Percentiles rank a stretch among this genome's conserved stretches.
Evolutionary conservation across 805 yeast species (phyloP).

Genomic region (Candida bentonensis): DNA sequence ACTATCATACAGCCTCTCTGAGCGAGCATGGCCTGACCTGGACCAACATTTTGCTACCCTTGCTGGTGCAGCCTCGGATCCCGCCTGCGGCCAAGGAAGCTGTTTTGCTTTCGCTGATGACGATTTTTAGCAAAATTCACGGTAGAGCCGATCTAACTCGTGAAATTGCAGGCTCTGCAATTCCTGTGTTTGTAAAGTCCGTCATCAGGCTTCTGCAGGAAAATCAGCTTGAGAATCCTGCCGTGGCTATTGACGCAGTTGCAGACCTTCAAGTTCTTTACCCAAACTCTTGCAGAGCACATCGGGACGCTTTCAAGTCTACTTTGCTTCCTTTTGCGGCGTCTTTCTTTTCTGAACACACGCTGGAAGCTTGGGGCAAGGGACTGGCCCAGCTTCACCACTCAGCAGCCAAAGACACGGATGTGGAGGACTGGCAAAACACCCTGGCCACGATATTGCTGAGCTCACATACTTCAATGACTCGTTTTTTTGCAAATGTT

Average conservation of each 20-base stretch:
- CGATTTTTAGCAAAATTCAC: conserved; percentile 23
- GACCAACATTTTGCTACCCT: conserved; percentile 20
- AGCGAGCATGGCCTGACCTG: conserved; percentile 21
- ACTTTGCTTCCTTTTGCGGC: not conserved
- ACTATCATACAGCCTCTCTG: conserved; percentile 11
- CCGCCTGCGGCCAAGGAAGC: conserved; percentile 14
- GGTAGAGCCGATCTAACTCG: conserved; percentile 73
- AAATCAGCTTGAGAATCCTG: conserved; percentile 24
- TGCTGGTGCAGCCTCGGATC: conserved; percentile 16
- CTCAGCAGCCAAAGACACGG: conserved; percentile 39
- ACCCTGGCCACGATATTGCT: conserved; percentile 30
- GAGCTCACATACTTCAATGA: conserved; percentile 7
- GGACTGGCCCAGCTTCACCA: conserved; percentile 43
- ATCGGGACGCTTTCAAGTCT: conserved; percentile 23
- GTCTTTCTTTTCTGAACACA: conserved; percentile 16
- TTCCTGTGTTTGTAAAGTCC: conserved; percentile 40
- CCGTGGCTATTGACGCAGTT: conserved; percentile 25
- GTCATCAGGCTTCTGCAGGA: conserved; percentile 26
- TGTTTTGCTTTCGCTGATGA: conserved; percentile 11
- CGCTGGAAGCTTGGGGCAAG: conserved; percentile 31
- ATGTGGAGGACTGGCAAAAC: conserved; percentile 32
- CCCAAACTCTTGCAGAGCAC: conserved; percentile 20
- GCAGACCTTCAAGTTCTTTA: conserved; percentile 24
- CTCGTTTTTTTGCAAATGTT: conserved; percentile 4
- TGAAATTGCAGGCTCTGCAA: conserved; percentile 65